Percentiles rank a stretch among this genome's conserved stretches.
phyloP scores from a whole-genome alignment of 495 filamentous ascomycete genomes.

The Neurospora sp. region DNA sequence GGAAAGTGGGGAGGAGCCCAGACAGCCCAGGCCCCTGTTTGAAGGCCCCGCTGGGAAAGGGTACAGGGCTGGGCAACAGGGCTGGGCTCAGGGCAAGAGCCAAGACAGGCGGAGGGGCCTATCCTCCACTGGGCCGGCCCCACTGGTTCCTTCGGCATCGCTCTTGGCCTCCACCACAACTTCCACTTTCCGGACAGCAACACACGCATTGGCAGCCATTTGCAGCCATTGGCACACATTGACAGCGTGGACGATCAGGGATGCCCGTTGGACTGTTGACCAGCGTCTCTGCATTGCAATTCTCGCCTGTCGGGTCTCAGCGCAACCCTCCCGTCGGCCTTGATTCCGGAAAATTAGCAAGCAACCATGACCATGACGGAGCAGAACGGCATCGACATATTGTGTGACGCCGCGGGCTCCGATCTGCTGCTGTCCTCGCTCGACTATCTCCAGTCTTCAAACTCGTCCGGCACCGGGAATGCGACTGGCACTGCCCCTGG shows the following conservation, averaged over 20 bases:
- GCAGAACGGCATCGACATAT: conserved; percentile 15
- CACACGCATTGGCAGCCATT: background rate
- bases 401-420: conserved; percentile 14
- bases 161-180: background rate
- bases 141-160: background rate
- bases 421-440: conserved; percentile 2
- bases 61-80: background rate
- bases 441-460: background rate
- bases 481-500: background rate
- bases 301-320: background rate
- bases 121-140: background rate
- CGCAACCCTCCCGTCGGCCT: background rate
- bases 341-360: background rate
- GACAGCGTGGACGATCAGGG: background rate
- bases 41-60: background rate
- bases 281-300: background rate
- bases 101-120: background rate
- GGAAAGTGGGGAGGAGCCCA: background rate
- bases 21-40: background rate
- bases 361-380: conserved; percentile 1
- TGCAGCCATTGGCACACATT: background rate
- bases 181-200: background rate
- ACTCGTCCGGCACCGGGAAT: background rate
- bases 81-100: background rate
- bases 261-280: background rate